Conservation (phyloP, 371 early-diverging fungal species). For the Amoeboaphelidium occidentale region DNA sequence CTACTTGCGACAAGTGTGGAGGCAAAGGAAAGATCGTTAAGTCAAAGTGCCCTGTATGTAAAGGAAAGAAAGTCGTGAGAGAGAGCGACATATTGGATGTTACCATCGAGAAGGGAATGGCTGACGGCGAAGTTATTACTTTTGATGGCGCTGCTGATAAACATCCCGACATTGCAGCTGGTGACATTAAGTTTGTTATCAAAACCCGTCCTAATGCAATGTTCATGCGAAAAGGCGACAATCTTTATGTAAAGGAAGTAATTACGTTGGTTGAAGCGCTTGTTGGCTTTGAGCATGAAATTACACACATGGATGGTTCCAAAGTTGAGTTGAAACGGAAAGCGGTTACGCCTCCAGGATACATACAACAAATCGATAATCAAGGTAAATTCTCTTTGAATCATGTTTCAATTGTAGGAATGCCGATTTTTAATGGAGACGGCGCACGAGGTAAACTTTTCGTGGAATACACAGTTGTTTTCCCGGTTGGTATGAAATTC, state of each 20-base stretch:
- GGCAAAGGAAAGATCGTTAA: conserved; percentile 69
- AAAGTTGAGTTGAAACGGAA: conserved; percentile 10
- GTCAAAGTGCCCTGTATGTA: conserved; percentile 50
- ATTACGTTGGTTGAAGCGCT: conserved; percentile 20
- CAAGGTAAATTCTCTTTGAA: too few species aligned
- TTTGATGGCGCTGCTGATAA: conserved; percentile 83
- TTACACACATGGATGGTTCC: conserved; percentile 23
- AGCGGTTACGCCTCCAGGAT: conserved; percentile 22
- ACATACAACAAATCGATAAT: conserved; percentile 15
- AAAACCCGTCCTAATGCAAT: conserved; percentile 16
- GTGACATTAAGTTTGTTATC: conserved; percentile 22
- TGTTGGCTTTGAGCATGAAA: conserved; percentile 15
- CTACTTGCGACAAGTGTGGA: conserved; percentile 61
- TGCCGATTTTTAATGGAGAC: conserved; percentile 22
- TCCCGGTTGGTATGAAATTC: conserved; percentile 14
- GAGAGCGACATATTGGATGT: conserved; percentile 56
- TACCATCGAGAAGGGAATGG: conserved; percentile 63
- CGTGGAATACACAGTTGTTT: conserved; percentile 20
- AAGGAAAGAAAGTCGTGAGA: conserved; percentile 56
- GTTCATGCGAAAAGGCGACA: conserved; percentile 18
- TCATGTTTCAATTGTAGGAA: too few species aligned
- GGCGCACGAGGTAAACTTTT: conserved; percentile 20
- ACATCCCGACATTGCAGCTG: conserved; percentile 43
- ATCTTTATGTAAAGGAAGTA: conserved; percentile 13
- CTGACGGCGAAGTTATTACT: conserved; percentile 42